Percentiles rank a stretch among this genome's conserved stretches.
phyloP scores from a whole-genome alignment of 441 rosid genomes.

The Macaranga tanarius region DNA sequence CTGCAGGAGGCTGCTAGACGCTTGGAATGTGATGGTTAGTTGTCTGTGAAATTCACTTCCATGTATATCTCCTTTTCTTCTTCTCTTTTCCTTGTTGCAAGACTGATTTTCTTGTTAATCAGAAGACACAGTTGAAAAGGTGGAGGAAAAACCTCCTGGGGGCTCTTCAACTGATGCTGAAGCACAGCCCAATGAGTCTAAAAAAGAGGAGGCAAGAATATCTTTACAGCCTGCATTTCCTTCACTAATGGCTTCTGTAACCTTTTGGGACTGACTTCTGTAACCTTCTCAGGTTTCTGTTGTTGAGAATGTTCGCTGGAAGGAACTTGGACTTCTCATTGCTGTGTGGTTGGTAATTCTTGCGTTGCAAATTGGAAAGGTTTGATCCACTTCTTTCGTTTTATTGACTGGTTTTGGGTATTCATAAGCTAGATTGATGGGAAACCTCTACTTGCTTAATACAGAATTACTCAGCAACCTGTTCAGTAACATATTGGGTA shows the following conservation, averaged over 20 bases:
- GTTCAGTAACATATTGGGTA: constrained; percentile 50
- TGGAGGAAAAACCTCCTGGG: constrained; percentile 28
- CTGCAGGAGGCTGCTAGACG: constrained; percentile 41
- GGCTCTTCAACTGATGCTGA: constrained; percentile 19
- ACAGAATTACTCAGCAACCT: constrained; percentile 51
- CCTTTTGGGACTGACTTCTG: background rate
- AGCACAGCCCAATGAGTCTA: constrained; percentile 25
- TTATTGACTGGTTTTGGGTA: background rate
- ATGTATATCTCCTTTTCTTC: too few species aligned
- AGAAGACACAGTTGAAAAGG: constrained; percentile 32
- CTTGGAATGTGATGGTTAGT: constrained; percentile 34
- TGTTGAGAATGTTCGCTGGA: constrained; percentile 46
- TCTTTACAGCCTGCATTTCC: background rate
- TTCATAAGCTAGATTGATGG: background rate
- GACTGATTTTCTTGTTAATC: constrained; percentile 14
- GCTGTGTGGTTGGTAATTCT: constrained; percentile 52
- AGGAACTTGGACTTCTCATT: constrained; percentile 47
- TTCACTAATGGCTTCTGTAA: too few species aligned
- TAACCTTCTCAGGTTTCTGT: constrained; percentile 39
- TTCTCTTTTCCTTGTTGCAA: background rate
- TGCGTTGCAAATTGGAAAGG: constrained; percentile 50
- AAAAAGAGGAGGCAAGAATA: constrained; percentile 36
- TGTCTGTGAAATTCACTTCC: background rate
- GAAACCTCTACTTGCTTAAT: background rate
- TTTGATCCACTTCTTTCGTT: constrained; percentile 1